Percentiles rank a stretch among this genome's conserved stretches.
Evolutionary conservation across 1,284 basidiomycete genomes (phyloP).

Genomic region (Cryptococcus sp.): DNA sequence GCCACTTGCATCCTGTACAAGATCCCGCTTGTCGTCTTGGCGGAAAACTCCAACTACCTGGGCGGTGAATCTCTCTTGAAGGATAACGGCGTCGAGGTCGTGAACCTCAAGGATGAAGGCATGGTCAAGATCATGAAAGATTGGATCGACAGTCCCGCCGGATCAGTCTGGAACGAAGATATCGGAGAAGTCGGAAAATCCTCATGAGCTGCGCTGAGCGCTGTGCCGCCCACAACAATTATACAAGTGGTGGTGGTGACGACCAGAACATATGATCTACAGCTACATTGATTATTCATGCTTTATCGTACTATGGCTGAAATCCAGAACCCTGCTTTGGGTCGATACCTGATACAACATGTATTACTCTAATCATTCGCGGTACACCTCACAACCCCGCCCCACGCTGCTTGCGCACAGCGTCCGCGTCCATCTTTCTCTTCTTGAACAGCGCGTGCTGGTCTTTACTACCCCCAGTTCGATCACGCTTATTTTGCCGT

Average conservation of each 20-base stretch:
- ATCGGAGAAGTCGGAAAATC: slow-evolving; percentile 31
- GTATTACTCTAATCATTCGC: background rate
- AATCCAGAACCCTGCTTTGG: background rate
- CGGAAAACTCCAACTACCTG: slow-evolving; percentile 41
- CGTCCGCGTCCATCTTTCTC: slow-evolving; percentile 33
- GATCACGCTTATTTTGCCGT: slow-evolving; percentile 58
- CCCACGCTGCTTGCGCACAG: slow-evolving; percentile 28
- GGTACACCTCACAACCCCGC: background rate
- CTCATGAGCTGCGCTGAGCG: slow-evolving; percentile 2
- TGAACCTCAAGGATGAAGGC: slow-evolving; percentile 33
- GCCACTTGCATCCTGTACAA: slow-evolving; percentile 36
- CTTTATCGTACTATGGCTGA: too few relatives aligned
- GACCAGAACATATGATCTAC: too few relatives aligned
- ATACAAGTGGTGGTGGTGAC: too few relatives aligned
- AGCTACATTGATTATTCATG: too few relatives aligned
- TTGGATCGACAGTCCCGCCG: slow-evolving; percentile 34
- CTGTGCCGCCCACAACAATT: too few relatives aligned
- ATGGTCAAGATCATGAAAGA: slow-evolving; percentile 37
- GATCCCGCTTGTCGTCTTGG: slow-evolving; percentile 33
- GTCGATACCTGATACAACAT: slow-evolving; percentile 3
- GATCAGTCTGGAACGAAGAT: slow-evolving; percentile 43
- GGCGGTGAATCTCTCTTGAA: slow-evolving; percentile 30
- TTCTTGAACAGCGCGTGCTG: slow-evolving; percentile 41
- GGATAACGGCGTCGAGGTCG: slow-evolving; percentile 24
- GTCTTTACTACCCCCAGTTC: slow-evolving; percentile 13